phyloP scores from a whole-genome alignment of 1,284 basidiomycete genomes.

The Cutaneotrichosporon sp. region DNA sequence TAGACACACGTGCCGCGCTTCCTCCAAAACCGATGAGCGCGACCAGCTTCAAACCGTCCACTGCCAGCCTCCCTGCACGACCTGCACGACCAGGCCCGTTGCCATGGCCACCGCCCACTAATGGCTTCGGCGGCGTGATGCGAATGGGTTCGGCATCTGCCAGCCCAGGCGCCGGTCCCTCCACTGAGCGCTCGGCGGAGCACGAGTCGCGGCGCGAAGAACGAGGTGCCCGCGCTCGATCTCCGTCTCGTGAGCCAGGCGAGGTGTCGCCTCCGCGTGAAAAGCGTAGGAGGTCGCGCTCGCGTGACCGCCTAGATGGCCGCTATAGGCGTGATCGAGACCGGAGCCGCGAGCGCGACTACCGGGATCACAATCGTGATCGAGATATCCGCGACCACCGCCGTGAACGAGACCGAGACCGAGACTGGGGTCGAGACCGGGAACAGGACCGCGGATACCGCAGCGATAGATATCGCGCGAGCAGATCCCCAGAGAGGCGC shows the following conservation, averaged over 20 bases:
- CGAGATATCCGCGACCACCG: background rate
- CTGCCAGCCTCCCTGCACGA: background rate
- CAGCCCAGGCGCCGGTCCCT: background rate
- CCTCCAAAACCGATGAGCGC: constrained; percentile 5
- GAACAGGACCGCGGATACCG: constrained; percentile 2
- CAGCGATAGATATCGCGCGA: constrained; percentile 6
- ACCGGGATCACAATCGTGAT: constrained; percentile 11
- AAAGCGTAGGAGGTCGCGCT: constrained; percentile 5
- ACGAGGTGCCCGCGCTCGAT: background rate
- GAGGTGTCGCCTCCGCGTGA: background rate
- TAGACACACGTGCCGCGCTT: constrained; percentile 7
- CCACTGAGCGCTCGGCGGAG: constrained; percentile 6
- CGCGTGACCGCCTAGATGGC: constrained; percentile 12
- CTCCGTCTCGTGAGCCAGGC: constrained; percentile 1
- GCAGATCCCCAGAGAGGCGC: constrained; percentile 11
- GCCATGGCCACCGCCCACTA: background rate
- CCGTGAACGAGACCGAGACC: constrained; percentile 7
- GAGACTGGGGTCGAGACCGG: constrained; percentile 17
- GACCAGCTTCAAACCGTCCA: background rate
- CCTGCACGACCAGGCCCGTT: background rate
- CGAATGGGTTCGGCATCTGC: background rate
- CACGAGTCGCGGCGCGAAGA: constrained; percentile 9
- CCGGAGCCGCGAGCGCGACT: constrained; percentile 16
- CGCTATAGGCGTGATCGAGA: constrained; percentile 7
- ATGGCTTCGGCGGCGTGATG: constrained; percentile 1